Conservation (phyloP, 805 yeast species). For the Ogataea pignaliae region DNA sequence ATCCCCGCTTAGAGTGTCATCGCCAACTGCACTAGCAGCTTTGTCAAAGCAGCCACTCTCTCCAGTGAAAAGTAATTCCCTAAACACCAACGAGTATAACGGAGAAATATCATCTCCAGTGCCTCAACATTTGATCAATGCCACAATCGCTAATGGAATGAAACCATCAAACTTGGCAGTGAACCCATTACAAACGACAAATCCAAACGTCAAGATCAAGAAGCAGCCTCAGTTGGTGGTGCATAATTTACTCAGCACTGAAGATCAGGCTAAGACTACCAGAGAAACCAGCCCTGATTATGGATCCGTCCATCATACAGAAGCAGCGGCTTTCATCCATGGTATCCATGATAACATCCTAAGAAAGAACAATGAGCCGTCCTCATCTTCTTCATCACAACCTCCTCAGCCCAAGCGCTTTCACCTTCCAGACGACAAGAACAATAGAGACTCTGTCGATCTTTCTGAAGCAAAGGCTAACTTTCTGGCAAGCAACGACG, state of each 20-base stretch:
- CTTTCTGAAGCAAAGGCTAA: slow-evolving; percentile 16
- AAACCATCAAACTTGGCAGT: slow-evolving; percentile 65
- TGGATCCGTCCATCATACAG: slow-evolving; percentile 39
- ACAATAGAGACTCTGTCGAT: slow-evolving; percentile 19
- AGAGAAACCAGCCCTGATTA: slow-evolving; percentile 10
- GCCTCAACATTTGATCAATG: slow-evolving; percentile 13
- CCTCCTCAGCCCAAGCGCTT: slow-evolving; percentile 11
- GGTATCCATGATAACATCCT: slow-evolving; percentile 31
- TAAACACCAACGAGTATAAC: not conserved
- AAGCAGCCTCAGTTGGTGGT: slow-evolving; percentile 39
- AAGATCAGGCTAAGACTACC: slow-evolving; percentile 7
- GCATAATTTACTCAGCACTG: not conserved
- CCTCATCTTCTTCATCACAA: not conserved
- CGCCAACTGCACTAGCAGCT: no score
- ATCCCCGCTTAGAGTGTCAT: not conserved
- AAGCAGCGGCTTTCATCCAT: slow-evolving; percentile 36
- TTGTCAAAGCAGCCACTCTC: not conserved
- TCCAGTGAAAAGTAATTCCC: not conserved
- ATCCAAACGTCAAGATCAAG: slow-evolving; percentile 65
- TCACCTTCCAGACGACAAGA: slow-evolving; percentile 14
- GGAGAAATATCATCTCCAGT: not conserved
- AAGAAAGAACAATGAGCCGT: slow-evolving; percentile 5
- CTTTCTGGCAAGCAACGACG: slow-evolving; percentile 7
- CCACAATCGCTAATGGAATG: slow-evolving; percentile 29
- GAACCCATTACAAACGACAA: slow-evolving; percentile 63